Conservation (phyloP, 2,329 filamentous ascomycete species). For the Septoria petroselini region DNA sequence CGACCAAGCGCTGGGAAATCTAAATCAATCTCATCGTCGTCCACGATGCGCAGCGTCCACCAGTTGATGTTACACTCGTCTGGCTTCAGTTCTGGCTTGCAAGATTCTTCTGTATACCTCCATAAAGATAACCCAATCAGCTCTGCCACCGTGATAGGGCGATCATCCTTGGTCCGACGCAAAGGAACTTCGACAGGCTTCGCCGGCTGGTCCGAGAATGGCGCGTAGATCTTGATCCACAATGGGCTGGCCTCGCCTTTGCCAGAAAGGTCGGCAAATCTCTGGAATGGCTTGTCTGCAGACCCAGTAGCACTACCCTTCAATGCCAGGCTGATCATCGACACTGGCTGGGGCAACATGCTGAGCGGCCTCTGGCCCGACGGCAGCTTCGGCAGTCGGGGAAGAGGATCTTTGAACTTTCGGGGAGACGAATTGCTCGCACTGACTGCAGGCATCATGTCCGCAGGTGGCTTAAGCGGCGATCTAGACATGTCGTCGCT, state of each 20-base stretch:
- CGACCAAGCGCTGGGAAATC: slow-evolving; percentile 78
- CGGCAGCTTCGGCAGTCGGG: slow-evolving; percentile 63
- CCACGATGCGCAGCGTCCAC: slow-evolving; percentile 79
- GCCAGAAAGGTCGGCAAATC: slow-evolving; percentile 71
- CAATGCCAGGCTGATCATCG: slow-evolving; percentile 54
- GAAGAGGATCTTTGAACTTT: slow-evolving; percentile 56
- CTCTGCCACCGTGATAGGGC: slow-evolving; percentile 70
- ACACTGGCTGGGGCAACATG: slow-evolving; percentile 67
- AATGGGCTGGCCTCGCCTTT: slow-evolving; percentile 75
- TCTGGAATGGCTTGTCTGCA: slow-evolving; percentile 66
- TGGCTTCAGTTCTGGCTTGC: slow-evolving; percentile 62
- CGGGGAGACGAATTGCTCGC: slow-evolving; percentile 55
- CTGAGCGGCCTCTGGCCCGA: slow-evolving; percentile 67
- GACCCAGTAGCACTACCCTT: slow-evolving; percentile 55
- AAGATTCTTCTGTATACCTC: slow-evolving; percentile 73
- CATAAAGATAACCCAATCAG: slow-evolving; percentile 78
- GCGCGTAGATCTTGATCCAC: slow-evolving; percentile 72
- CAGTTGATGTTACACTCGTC: slow-evolving; percentile 74
- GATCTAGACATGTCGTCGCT: slow-evolving; percentile 51
- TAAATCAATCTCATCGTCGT: slow-evolving; percentile 79
- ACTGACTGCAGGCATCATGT: slow-evolving; percentile 44
- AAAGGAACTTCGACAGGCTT: slow-evolving; percentile 71
- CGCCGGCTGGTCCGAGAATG: slow-evolving; percentile 63
- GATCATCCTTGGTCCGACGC: slow-evolving; percentile 64
- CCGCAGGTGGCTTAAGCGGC: slow-evolving; percentile 44